Evolutionary conservation across 2,329 filamentous ascomycete species (phyloP).

Genomic region (Pseudocercospora fijiensis): DNA sequence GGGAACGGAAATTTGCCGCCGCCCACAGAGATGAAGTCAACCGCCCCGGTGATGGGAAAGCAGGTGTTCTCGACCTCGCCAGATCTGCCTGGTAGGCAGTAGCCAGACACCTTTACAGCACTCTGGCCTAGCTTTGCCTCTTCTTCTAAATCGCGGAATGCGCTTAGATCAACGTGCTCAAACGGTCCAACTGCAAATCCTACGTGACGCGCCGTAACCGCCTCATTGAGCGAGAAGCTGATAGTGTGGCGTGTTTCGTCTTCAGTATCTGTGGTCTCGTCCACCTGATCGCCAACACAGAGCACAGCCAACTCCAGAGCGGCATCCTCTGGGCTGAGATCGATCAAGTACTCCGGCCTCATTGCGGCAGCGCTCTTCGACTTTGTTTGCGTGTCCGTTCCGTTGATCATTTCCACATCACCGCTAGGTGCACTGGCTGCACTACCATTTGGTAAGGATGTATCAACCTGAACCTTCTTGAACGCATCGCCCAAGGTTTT

Average conservation of each 20-base stretch:
- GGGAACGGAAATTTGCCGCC: slow-evolving; percentile 90
- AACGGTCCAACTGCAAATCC: slow-evolving; percentile 94
- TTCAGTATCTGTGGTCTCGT: slow-evolving; percentile 72
- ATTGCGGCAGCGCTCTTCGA: slow-evolving; percentile 27
- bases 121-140: slow-evolving; percentile 87
- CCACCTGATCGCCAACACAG: slow-evolving; percentile 83
- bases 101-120: slow-evolving; percentile 84
- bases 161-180: slow-evolving; percentile 78
- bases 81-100: slow-evolving; percentile 79
- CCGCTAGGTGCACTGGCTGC: slow-evolving; percentile 35
- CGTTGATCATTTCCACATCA: slow-evolving; percentile 44
- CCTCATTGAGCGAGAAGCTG: slow-evolving; percentile 73
- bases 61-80: slow-evolving; percentile 86
- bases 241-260: slow-evolving; percentile 84
- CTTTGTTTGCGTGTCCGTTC: slow-evolving; percentile 25
- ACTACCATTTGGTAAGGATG: slow-evolving; percentile 38
- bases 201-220: slow-evolving; percentile 81
- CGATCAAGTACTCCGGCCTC: slow-evolving; percentile 41
- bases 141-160: slow-evolving; percentile 85
- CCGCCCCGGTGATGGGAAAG: slow-evolving; percentile 75
- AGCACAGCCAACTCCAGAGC: slow-evolving; percentile 84
- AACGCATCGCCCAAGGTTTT: slow-evolving; percentile 78
- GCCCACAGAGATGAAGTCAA: slow-evolving; percentile 86
- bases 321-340: slow-evolving; percentile 73
- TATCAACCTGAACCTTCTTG: slow-evolving; percentile 37